Base-by-base conservation (phyloP, 208 protist genomes). In the Trichomonas vaginalis region DNA sequence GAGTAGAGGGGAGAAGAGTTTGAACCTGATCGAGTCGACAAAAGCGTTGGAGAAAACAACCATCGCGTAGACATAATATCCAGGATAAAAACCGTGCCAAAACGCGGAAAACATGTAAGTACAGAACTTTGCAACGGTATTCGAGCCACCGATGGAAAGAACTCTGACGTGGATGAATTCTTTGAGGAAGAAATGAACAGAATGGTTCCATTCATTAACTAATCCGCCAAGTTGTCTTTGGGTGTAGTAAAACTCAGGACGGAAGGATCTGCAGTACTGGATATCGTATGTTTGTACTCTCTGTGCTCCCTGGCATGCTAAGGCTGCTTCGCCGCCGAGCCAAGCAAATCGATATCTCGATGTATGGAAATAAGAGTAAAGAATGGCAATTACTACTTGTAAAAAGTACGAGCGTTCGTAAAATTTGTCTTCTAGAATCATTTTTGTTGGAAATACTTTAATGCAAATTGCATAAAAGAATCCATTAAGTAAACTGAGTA, bases 61-160 rank as follows among this genome's bases (percentile, higher is more conserved):
- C 3, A 42, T 32, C 17, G 45, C 86, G 0, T 48, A 51, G 0
- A 92, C 3, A 39, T 92, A 92, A 51, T 92, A 92, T 92, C 86
- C 86, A 14, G 86, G 21, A 39, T 56, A 92, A 92, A 92, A 92
- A 32, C 86, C 86, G 27, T 92, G 86, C 86, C 86, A 92, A 51
- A 37, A 45, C 15, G 86, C 86, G 1, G 86, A 92, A 42, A 32
- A 14, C 23, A 51, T 39, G 37, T 51, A 92, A 27, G 86, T 92
- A 2, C 15, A 23, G 3, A 92, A 14, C 51, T 92, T 92, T 39
- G 86, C 86, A 32, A 48, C 0, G 21, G 9, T 48, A 35, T 45
- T 35, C 4, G 40, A 21, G 56, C 10, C 8, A 8, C 86, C 86
- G 8, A 92, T 21, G 9, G n/a, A 0, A 92, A 92, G 23, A 6